Base-by-base conservation (phyloP, 2,329 filamentous ascomycete species). In the Aspergillus pseudonomiae region DNA sequence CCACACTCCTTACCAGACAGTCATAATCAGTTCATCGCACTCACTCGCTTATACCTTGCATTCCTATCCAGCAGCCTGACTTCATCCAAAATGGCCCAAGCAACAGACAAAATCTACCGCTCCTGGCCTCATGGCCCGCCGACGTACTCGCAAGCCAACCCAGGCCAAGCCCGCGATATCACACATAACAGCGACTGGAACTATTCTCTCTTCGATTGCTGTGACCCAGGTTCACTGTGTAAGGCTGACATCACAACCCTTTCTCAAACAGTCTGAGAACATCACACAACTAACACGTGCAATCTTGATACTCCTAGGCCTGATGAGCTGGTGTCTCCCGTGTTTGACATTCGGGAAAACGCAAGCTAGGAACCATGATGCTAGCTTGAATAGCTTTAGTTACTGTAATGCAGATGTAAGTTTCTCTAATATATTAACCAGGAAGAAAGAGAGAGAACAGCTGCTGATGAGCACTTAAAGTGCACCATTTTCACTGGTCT, bases 281-380 rank as follows among this genome's bases (percentile, higher is more conserved):
- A 41, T n/a, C 10, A 32, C 4, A 10, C n/a, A 4, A 14, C 43
- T 45, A 45, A 46, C n/a, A 46, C n/a, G 2, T 46, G 43, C 11
- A 3, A 10, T 1, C 1, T 24, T 24, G 14, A 5, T 2, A 5
- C 3, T 12, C 36, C 5, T 10, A 69, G 67, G 65, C n/a, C 21
- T 69, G 3, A 58, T 53, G 21, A 66, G 59, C 28, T 68, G 62
- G 28, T 68, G 63, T 48, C 63, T 70, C 3, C 68, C 66, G 48
- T 68, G 68, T 24, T 46, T 68, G 2, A 65, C 66, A 5, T 70
- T 67, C 36, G 67, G 68, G 6, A 68, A 67, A 50, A 70, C 67
- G 0, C 65, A 67, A 62, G 58, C 62, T 1, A 50, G 68, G 46
- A 4, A 50, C 7, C 57, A 61, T 1, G 61, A 70, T 30, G 61